Evolutionary conservation across 345 rosid species (phyloP), one percentile per base, ranked within the genome.

Genomic region (Eucalyptus decipiens): DNA sequence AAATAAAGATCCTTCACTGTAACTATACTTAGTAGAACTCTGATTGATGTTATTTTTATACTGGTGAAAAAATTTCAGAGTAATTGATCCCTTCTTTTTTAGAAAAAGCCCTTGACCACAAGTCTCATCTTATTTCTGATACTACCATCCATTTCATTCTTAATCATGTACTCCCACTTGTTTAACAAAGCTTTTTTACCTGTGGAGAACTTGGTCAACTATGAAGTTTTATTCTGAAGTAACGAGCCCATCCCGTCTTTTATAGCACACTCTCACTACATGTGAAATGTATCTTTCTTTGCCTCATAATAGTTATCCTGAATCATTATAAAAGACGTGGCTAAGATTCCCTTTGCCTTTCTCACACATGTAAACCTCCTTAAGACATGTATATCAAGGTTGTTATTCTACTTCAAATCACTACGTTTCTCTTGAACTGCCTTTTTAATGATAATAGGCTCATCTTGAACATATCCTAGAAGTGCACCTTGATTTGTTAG

Each of bases 241-340:
- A 67, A 67, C 5, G 6, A 67, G 5, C 21, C 5, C 1, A n/a
- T 67, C 76, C 32, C 1, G 2, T 67, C 40, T 67, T 67, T 67
- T 40, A 67, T 67, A 67, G 40, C 76, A 67, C 21, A 8, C 18
- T n/a, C 6, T 26, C 65, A 58, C 1, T 58, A 1, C 6, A 4
- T 58, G 13, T 58, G 65, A 24, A 26, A 58, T 58, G 65, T 58
- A 26, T 58, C 65, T 58, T 65, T 65, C 37, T 65, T 65, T 67
- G 21, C 21, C 76, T 67, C 11, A 16, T 67, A 9, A n/a, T 67
- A n/a, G 3, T 7, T n/a, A 1, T 67, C 40, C 11, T 0, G 1
- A 67, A 67, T n/a, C 10, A 7, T 17, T 65, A n/a, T 65, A 65
- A 0, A 65, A 4, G 21, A 65, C 40, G 9, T 65, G 37, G 37